A percentile compares a stretch with the other conserved stretches of the same genome.
phyloP scores from a whole-genome alignment of 2,329 filamentous ascomycete species.

The Clonostachys chloroleuca region DNA sequence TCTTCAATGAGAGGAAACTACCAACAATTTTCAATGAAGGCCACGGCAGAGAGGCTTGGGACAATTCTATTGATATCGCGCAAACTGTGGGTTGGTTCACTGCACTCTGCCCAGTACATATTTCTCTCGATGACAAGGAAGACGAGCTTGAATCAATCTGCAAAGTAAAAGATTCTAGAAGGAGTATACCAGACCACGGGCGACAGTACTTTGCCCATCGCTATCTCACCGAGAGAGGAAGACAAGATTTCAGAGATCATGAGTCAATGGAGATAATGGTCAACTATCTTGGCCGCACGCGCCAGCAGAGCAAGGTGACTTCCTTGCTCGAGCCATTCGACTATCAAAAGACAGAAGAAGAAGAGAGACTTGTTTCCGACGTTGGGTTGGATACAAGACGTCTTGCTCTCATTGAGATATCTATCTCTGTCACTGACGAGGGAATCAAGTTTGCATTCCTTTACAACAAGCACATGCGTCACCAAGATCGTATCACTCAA shows the following conservation, averaged over 20 bases:
- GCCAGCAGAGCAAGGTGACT: conserved; percentile 21
- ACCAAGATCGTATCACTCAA: conserved; percentile 29
- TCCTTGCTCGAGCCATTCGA: conserved; percentile 3
- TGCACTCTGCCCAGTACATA: conserved; percentile 20
- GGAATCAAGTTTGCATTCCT: conserved; percentile 37
- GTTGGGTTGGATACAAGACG: conserved; percentile 6
- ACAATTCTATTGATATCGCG: conserved; percentile 22
- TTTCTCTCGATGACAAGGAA: conserved; percentile 1
- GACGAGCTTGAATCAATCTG: conserved; percentile 3
- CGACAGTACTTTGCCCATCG: conserved; percentile 27
- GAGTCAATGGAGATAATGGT: conserved; percentile 39
- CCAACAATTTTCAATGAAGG: conserved; percentile 25
- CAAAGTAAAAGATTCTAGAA: conserved; percentile 7
- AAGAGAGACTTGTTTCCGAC: conserved; percentile 1
- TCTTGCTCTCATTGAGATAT: conserved; percentile 31
- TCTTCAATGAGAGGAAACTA: conserved; percentile 16
- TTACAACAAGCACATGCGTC: conserved; percentile 32
- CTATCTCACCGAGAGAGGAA: conserved; percentile 23
- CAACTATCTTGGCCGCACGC: conserved; percentile 34
- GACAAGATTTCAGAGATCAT: conserved; percentile 21
- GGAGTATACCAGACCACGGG: conserved; percentile 24
- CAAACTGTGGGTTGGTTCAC: conserved; percentile 33
- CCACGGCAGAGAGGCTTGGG: conserved; percentile 27
- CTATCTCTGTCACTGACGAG: conserved; percentile 35
- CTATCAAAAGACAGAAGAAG: neutral